Evolutionary conservation across 2,329 filamentous ascomycete genomes (phyloP), one percentile per base, ranked within the genome.

Genomic region (Aspergillus pseudoglaucus): DNA sequence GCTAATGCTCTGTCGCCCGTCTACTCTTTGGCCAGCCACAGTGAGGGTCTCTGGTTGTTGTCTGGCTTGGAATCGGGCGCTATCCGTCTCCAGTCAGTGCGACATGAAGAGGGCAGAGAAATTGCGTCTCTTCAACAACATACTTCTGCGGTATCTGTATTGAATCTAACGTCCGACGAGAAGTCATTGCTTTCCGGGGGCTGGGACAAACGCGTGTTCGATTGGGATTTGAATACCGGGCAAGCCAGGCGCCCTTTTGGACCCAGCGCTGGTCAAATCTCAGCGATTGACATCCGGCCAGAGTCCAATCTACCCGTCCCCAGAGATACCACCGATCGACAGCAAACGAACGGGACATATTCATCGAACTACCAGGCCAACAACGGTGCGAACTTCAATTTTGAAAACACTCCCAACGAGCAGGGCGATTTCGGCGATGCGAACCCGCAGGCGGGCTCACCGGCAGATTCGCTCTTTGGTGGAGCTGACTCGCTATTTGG

Each of bases 221-320:
- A 97, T 64, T 98, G 93, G 93, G 93, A 97, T 65, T 69, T 98
- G 22, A 89, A 97, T 60, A 93, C 82, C 1, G 93, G 93, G 0
- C 78, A 86, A 58, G 77, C 86, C 6, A 84, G 83, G 54, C 81
- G 90, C 9, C 78, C 79, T 4, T 98, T 93, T 60, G 83, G 85
- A 42, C 85, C 86, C 2, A 88, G 79, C 46, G 87, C 84, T 12
- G 78, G 87, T 5, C 93, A 98, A 63, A 90, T 97, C 50, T 93
- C 88, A 2, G 83, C 88, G 2, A 83, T 98, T 37, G 90, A 97
- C 67, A 79, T 89, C 48, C 80, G 93, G 3, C 91, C 93, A 2
- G 76, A 85, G 46, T 89, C 83, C 20, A 85, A 81, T 27, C 70
- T 88, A 0, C 83, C 87, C 1, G 80, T 97, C 1, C 89, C 90